Evolutionary conservation across 1,139 yeast genomes (phyloP).

Genomic region (Pichia sp.): DNA sequence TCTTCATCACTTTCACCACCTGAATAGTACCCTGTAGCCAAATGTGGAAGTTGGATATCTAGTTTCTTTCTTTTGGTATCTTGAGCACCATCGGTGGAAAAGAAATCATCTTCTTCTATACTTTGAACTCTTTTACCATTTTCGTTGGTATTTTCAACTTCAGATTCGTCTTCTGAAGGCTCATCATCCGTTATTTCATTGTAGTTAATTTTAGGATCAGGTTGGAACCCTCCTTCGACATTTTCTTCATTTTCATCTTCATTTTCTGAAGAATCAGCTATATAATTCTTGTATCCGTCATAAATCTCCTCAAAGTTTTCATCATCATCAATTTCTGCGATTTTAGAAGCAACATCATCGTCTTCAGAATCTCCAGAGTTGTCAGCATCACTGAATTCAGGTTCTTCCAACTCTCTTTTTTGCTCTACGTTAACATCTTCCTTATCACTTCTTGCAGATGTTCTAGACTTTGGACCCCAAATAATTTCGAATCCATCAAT

Average conservation of each 20-base stretch:
- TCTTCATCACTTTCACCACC: constrained; percentile 54
- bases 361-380: neutral
- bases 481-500: constrained; percentile 41
- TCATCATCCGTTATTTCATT: constrained; percentile 57
- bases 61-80: neutral
- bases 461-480: neutral
- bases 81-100: constrained; percentile 26
- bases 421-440: constrained; percentile 14
- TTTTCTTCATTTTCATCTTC: constrained; percentile 25
- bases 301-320: constrained; percentile 26
- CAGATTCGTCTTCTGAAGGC: constrained; percentile 19
- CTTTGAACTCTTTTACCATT: constrained; percentile 19
- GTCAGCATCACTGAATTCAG: constrained; percentile 13
- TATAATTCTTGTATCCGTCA: constrained; percentile 39
- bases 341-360: neutral
- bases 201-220: constrained; percentile 40
- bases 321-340: neutral
- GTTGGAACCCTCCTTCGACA: constrained; percentile 7
- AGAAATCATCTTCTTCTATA: constrained; percentile 32
- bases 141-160: constrained; percentile 14
- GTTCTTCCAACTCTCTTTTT: constrained; percentile 20
- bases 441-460: constrained; percentile 17
- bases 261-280: constrained; percentile 52
- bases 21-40: constrained; percentile 72
- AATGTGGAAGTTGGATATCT: constrained; percentile 48